Percentiles rank a stretch among this genome's conserved stretches.
These are phyloP conservation scores for Endocalyx cinctus DNA, from an alignment of 2,329 filamentous ascomycete species.

Conservation along the genomic window DNA sequence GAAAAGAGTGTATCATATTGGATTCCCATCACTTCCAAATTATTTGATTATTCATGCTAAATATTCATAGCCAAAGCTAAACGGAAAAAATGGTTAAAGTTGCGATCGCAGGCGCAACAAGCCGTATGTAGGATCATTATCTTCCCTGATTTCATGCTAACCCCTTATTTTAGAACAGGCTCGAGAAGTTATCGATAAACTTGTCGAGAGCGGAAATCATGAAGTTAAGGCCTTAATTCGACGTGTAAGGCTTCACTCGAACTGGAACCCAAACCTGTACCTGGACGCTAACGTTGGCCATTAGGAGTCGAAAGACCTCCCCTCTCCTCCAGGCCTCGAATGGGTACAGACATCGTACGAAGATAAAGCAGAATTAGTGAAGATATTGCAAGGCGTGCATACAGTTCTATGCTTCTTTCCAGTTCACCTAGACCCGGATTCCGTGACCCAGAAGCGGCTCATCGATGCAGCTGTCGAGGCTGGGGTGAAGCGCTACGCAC, in stretches of 20 bases:
- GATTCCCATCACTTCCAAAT: no score
- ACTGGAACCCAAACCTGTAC: slow-evolving; percentile 1
- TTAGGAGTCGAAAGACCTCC: no score
- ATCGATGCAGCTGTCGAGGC: slow-evolving; percentile 35
- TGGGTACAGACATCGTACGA: neutral
- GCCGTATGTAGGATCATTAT: slow-evolving; percentile 5
- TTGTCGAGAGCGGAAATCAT: slow-evolving; percentile 10
- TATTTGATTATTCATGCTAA: no score
- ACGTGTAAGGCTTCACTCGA: slow-evolving; percentile 29
- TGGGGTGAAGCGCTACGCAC: slow-evolving; percentile 36
- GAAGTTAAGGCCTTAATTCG: slow-evolving; percentile 22
- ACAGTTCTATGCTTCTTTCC: slow-evolving; percentile 3
- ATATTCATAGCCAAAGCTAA: no score
- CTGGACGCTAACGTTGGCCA: no score
- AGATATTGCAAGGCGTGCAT: neutral
- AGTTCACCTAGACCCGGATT: slow-evolving; percentile 8
- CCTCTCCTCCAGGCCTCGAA: neutral
- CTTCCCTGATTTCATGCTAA: neutral
- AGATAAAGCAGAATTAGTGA: neutral
- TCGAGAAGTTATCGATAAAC: slow-evolving; percentile 9
- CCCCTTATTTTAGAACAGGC: slow-evolving; percentile 9
- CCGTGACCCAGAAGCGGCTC: slow-evolving; percentile 32
- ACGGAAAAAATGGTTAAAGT: slow-evolving; percentile 14
- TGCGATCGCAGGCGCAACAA: slow-evolving; percentile 9
- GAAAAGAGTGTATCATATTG: no score